Conservation (phyloP, 306 rosid genomes). For the Quercus cerris region DNA sequence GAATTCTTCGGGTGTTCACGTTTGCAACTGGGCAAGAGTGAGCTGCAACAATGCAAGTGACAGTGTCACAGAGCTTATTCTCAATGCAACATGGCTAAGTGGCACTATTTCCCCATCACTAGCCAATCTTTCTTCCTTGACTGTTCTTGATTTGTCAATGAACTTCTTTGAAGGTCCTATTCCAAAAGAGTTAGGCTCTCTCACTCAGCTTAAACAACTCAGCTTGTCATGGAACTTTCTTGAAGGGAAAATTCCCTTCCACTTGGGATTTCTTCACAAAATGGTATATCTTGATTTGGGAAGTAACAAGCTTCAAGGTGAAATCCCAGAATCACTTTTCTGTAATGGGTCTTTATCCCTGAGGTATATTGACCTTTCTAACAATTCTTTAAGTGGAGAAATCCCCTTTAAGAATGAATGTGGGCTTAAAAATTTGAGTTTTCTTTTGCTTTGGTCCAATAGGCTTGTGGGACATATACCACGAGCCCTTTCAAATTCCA, state of each 20-base stretch:
- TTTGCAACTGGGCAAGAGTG: conserved; percentile 76
- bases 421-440: conserved; percentile 48
- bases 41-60: conserved; percentile 60
- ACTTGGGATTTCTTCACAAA: conserved; percentile 60
- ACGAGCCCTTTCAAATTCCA: conserved; percentile 62
- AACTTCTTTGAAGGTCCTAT: conserved; percentile 66
- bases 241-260: conserved; percentile 52
- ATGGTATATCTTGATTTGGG: conserved; percentile 71
- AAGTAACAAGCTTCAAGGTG: conserved; percentile 63
- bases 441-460: conserved; percentile 83
- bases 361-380: conserved; percentile 75
- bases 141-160: conserved; percentile 70
- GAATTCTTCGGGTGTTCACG: conserved; percentile 42
- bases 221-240: conserved; percentile 69
- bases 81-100: conserved; percentile 48
- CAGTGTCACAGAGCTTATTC: conserved; percentile 68
- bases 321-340: conserved; percentile 63
- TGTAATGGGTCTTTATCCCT: conserved; percentile 62
- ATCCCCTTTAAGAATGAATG: conserved; percentile 62
- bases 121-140: conserved; percentile 60
- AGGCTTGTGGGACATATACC: conserved; percentile 65
- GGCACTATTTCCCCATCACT: conserved; percentile 80
- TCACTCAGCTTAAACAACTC: conserved; percentile 47
- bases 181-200: conserved; percentile 66
- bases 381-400: conserved; percentile 64